Evolutionary conservation across 306 rosid genomes (phyloP), one percentile per base, ranked within the genome.

Genomic region (Elaeagnus macrophylla): DNA sequence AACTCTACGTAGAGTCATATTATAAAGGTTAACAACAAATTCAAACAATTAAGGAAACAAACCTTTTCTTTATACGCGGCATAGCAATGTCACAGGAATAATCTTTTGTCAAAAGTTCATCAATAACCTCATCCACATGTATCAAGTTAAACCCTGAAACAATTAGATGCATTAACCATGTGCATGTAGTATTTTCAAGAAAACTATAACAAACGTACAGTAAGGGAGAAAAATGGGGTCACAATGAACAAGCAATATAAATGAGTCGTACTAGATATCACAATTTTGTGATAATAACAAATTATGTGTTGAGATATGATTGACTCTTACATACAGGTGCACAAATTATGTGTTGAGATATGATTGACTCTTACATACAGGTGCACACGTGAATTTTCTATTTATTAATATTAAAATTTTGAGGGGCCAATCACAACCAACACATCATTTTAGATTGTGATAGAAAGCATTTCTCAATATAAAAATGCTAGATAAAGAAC

Each of bases 111-210:
- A 93, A 77, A 76, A 93, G 95, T 60, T 93, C 99, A 70, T 93
- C 96, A 57, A 93, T 93, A 56, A 87, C 86, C 83, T 93, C 99
- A 73, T 93, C 99, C 70, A 93, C 95, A 45, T 84, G 99, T 1
- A 96, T 84, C 83, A 93, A 79, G 19, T 73, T 0, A 71, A 77
- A 93, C 47, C 71, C 99, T 91, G 76, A 66, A 56, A 69, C 66
- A 68, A 50, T 20, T 17, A 68, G 49, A 60, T 9, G 47, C 35
- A 45, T 51, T 53, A 43, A 13, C 12, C 54, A 64, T 9, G 55
- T 12, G 37, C 19, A 41, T 57, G 62, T 54, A 54, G 13, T 14
- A 10, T 12, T 2, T 15, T 10, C n/a, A 17, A 16, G 6, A 7
- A 42, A 5, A 11, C 12, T 11, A n/a, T 51, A 19, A n/a, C 18